Percentiles rank a stretch among this genome's conserved stretches.
Evolutionary conservation across 2,329 filamentous ascomycete species (phyloP).

Genomic region (Cryphonectria carpinicola): DNA sequence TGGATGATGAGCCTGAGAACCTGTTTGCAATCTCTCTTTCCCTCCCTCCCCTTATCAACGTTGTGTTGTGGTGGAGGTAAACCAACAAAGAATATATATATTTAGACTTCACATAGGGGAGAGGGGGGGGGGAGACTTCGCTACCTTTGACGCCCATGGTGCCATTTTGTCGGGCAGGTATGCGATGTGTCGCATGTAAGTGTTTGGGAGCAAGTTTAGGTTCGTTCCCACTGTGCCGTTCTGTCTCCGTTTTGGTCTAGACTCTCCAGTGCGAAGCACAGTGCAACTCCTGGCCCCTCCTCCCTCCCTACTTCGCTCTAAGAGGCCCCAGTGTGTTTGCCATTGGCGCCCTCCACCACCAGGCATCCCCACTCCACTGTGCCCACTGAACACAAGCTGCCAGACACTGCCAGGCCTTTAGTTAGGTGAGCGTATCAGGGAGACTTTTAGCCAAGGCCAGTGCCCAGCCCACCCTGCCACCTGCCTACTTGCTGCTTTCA

Average conservation of each 20-base stretch:
- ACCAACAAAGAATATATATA: not conserved
- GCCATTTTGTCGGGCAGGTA: not conserved
- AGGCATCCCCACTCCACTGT: not conserved
- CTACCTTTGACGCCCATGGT: not conserved
- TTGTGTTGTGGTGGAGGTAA: not conserved
- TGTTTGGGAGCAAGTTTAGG: not conserved
- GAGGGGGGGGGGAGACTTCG: not conserved
- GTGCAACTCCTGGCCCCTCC: not conserved
- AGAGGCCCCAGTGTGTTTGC: not conserved
- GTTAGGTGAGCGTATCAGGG: not conserved
- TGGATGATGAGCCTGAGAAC: not conserved
- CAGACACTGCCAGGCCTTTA: not conserved
- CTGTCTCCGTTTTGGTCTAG: slow-evolving; percentile 6
- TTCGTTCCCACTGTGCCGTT: not conserved
- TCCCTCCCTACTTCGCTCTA: not conserved
- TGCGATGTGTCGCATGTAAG: not conserved
- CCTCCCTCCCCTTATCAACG: not conserved
- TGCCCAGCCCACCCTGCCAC: not conserved
- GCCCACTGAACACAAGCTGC: not conserved
- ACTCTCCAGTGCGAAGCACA: slow-evolving; percentile 2
- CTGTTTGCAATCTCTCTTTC: not conserved
- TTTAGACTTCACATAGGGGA: too few relatives aligned
- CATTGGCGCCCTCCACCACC: slow-evolving; percentile 1
- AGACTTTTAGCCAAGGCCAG: not conserved
- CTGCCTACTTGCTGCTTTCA: slow-evolving; percentile 1